Evolutionary conservation across 148 eudicot genomes (phyloP), one percentile per base, ranked within the genome.

Genomic region (Persicaria tinctoria): DNA sequence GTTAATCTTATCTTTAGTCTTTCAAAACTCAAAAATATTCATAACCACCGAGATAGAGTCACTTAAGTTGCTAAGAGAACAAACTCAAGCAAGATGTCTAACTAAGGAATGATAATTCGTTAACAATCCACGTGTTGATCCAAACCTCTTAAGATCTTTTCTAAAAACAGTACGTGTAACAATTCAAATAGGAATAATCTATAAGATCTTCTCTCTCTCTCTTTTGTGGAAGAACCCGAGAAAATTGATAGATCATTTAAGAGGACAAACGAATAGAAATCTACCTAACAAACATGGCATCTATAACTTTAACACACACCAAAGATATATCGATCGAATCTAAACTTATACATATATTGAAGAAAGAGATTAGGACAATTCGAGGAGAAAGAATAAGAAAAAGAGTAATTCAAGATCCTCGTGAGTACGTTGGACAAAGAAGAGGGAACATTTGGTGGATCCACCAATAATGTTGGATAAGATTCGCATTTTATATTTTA

Each of bases 361-460:
- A 44, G 17, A 46, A 46, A 17, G 55, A 50, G 74, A 47, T n/a
- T 23, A 9, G 70, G 70, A 66, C 70, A 66, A 41, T 46, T 66
- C 70, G 70, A 66, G 70, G 46, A 66, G 48, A 66, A 32, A 66
- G 70, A 66, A 66, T 66, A 66, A 66, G 5, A 66, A 44, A 41
- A 41, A 66, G 70, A 41, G 48, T 66, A 66, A 66, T 38, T 66
- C 48, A 66, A 27, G 70, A 66, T 66, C 38, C 70, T 66, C 46
- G 44, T 66, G 70, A 47, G 70, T 66, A 63, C n/a, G 70, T 66
- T 66, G 44, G 70, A 41, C 70, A 38, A 38, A 66, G 41, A 66
- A 66, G 13, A 66, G 13, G 9, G 70, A 66, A 66, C 48, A 66
- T 66, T 11, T 41, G 70, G 70, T 66, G 70, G 70, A 66, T 66